Evolutionary conservation across 2,329 filamentous ascomycete species (phyloP), one percentile per base, ranked within the genome.

Genomic region (Nothopassalora personata): DNA sequence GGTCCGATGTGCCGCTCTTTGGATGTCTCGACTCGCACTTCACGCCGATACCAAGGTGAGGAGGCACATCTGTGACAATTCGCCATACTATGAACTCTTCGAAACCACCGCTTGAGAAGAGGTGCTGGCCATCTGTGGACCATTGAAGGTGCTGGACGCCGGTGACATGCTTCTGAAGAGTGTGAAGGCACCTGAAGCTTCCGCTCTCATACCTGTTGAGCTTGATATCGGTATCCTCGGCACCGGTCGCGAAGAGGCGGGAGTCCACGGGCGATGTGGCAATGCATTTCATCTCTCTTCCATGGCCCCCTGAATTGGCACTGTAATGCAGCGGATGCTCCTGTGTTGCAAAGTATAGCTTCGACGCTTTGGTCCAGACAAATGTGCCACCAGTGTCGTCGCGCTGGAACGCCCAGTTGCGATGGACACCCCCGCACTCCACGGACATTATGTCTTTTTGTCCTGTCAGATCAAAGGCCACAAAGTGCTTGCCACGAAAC

Each of bases 51-150:
- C 76, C 77, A 57, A 65, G 34, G 2, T 83, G 74, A 28, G 85
- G 74, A 28, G 85, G 79, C 6, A 89, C 71, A 10, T 70, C 69
- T 5, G 55, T 45, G 50, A 77, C 78, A 34, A 93, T 73, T 45
- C 83, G 81, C 93, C 94, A 99, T 10, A 92, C 82, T 67, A 87
- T 93, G 63, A 97, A 88, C 73, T 99, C 93, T 72, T 97, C 93
- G 61, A 86, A 87, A 0, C 92, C 94, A 5, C 85, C 91, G 67
- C 90, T 92, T 64, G 90, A 96, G 71, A 97, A 89, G 2, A 99
- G 82, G 66, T 87, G 88, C 1, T 78, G 73, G 1, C 87, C 83
- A 50, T 83, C 81, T 0, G 73, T 71, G 1, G 88, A 85, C 90
- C 91, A 97, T 60, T 82, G 82, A 0, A 96, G 77, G 61, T 86